Conservation (phyloP, 371 early-diverging fungal species). For the Mucor indicus region DNA sequence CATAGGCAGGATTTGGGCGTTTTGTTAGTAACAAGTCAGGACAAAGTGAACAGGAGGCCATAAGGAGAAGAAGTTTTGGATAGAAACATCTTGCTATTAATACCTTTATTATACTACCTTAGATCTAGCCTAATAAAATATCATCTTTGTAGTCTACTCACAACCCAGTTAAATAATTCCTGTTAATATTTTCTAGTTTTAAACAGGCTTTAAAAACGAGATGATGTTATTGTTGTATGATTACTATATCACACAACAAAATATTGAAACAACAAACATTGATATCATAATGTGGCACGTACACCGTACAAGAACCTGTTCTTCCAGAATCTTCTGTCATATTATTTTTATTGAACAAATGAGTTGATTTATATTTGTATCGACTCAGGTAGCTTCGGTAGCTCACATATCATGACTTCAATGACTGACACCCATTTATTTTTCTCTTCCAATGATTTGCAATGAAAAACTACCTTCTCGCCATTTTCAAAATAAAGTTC, state of each 20-base stretch:
- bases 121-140: not conserved
- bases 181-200: not conserved
- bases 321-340: not conserved
- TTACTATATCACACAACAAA: not conserved
- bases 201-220: not conserved
- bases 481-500: conserved; percentile 10
- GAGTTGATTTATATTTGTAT: too few relatives aligned
- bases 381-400: conserved; percentile 17
- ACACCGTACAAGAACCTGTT: not conserved
- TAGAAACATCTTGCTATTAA: not conserved
- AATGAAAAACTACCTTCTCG: conserved; percentile 3
- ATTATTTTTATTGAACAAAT: too few relatives aligned
- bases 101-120: not conserved
- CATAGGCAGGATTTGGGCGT: conserved; percentile 10
- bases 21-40: conserved; percentile 2
- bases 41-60: not conserved
- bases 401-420: conserved; percentile 10
- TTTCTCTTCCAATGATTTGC: conserved; percentile 9
- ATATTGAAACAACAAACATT: not conserved
- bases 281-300: not conserved
- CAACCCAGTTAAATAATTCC: not conserved
- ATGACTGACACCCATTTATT: conserved; percentile 14
- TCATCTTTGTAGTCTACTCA: not conserved
- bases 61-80: conserved; percentile 9
- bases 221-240: not conserved